A percentile compares a stretch with the other conserved stretches of the same genome.
phyloP scores from a whole-genome alignment of 2,329 filamentous ascomycete genomes.

The Stachybotrys echinatus region DNA sequence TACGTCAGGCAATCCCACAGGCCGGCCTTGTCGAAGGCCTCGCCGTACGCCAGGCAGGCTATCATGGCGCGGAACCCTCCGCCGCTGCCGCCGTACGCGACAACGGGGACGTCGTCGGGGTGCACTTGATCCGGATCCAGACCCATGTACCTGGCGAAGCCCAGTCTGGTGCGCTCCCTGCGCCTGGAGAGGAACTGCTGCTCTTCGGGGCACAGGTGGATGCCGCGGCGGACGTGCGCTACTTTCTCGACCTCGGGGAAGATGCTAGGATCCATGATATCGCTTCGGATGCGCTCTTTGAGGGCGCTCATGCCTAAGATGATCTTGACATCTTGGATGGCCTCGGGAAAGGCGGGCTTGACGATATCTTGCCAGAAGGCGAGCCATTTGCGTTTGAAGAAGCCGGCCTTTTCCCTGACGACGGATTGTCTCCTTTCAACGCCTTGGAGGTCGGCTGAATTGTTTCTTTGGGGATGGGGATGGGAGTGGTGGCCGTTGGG shows the following conservation, averaged over 20 bases:
- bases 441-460: background rate
- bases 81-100: slow-evolving; percentile 6
- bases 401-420: background rate
- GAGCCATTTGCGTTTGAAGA: slow-evolving; percentile 1
- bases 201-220: slow-evolving; percentile 3
- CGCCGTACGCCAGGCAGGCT: slow-evolving; percentile 4
- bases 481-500: background rate
- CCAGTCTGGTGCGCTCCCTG: background rate
- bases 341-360: slow-evolving; percentile 7
- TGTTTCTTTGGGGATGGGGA: background rate
- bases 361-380: slow-evolving; percentile 6
- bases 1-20: slow-evolving; percentile 7
- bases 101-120: slow-evolving; percentile 4
- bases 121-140: slow-evolving; percentile 2
- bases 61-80: slow-evolving; percentile 8
- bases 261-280: slow-evolving; percentile 5
- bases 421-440: background rate
- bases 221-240: slow-evolving; percentile 3
- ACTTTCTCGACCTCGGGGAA: slow-evolving; percentile 5
- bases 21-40: slow-evolving; percentile 3
- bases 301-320: slow-evolving; percentile 6
- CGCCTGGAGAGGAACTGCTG: slow-evolving; percentile 3
- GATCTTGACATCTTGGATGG: slow-evolving; percentile 7
- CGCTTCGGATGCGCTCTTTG: slow-evolving; percentile 3
- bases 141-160: slow-evolving; percentile 3